Evolutionary conservation across 1,139 yeast species (phyloP), one percentile per base, ranked within the genome.

Genomic region (Candida sanyaensis): DNA sequence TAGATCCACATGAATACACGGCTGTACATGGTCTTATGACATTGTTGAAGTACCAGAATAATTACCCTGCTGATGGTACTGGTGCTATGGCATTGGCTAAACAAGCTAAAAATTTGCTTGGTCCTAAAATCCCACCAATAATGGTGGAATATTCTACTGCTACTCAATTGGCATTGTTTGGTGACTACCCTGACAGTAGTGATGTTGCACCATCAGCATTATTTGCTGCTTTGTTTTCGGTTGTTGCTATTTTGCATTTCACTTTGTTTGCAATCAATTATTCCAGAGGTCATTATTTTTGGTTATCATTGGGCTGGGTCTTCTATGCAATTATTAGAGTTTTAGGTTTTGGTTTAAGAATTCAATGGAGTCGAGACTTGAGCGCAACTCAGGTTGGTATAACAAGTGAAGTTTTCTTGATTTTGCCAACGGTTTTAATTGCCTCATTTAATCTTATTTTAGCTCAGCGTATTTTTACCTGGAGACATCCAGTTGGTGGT

Each of bases 401-500:
- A 44, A 74, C 87, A 3, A 74, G 86, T 31, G 82, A 78, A 43
- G 81, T 86, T 29, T 77, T 87, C 50, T 64, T 79, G 42, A 75
- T 84, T 52, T 66, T 85, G 50, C 86, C 83, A 24, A 72, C 83
- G 6, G 78, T 84, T 43, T 57, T 83, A 13, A 59, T 84, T 38
- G 80, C 82, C 23, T 76, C 86, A 1, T 70, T 81, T 55, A 84
- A 85, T 59, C 76, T 86, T 64, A 78, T 86, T 40, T 69, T 88
- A 51, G 91, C 91, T 5, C 93, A 87, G 63, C 77, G 96, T 56
- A 73, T 87, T 41, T 87, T 86, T 67, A 86, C 92, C 7, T 86
- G 93, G 90, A 73, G 88, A 60, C 95, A 88, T 61, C 95, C 96
- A 3, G 86, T 83, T 43, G 81, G 87, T 29, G 95, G 93, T 47